Evolutionary conservation across 2,329 filamentous ascomycete species (phyloP), one percentile per base, ranked within the genome.

Genomic region (Cladosporium phlei): DNA sequence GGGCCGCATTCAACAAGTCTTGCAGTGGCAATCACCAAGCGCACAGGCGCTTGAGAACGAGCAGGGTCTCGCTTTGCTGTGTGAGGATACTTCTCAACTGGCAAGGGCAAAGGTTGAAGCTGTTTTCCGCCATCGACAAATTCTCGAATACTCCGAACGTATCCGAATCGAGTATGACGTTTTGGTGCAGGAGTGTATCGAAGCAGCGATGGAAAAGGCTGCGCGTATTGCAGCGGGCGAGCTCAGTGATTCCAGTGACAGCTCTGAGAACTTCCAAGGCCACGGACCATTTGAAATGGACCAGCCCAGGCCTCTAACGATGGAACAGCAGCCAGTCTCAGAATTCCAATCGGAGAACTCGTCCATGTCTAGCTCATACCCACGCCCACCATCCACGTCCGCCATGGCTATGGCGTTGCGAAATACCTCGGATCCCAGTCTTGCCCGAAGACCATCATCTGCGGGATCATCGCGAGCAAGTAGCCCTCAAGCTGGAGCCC

Each of bases 21-120:
- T 94, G 55, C 89, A 96, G 64, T 98, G 94, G 93, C 89, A 95
- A 61, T 95, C 91, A 4, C 93, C 93, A 1, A 90, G 88, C 58
- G 86, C 85, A 39, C 91, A 91, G 59, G 93, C 89, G 0, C 70
- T 95, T 12, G 93, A 98, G 52, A 89, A 96, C 63, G 91, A 97
- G 63, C 87, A 94, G 60, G 93, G 93, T 0, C 72, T 98, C 19
- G 85, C 88, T 28, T 67, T 89, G 20, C 72, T 98, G n/a, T 95
- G 89, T 63, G 79, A 86, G 11, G 93, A 98, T 62, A 97, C 90
- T 0, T 88, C 93, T 64, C 83, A 79, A 59, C 79, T 88, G 29
- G 86, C 90, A 20, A 87, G 83, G 59, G 79, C 85, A 34, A 98
- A 98, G 65, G 87, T 97, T 2, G 93, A 98, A 59, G 87, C 91